phyloP scores from a whole-genome alignment of 805 yeast species.

The Torulaspora indica region DNA sequence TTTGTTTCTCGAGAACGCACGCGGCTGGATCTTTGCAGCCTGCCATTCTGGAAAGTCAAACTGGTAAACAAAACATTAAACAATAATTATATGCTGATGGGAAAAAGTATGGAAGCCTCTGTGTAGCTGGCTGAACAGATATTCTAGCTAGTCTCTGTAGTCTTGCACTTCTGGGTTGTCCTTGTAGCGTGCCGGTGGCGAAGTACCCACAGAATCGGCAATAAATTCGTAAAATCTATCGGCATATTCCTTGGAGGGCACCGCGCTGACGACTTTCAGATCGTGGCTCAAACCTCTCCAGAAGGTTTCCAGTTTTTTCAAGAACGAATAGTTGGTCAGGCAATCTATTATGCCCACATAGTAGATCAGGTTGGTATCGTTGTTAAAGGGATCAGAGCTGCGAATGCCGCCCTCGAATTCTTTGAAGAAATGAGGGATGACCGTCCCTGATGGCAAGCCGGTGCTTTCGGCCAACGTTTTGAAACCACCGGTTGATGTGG shows the following conservation, averaged over 20 bases:
- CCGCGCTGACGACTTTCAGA: constrained; percentile 70
- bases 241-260: constrained; percentile 89
- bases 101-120: background rate
- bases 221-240: constrained; percentile 77
- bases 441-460: constrained; percentile 8
- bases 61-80: constrained; percentile 5
- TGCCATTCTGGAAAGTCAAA: background rate
- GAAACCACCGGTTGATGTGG: constrained; percentile 5
- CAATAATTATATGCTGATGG: background rate
- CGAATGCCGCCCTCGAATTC: constrained; percentile 80
- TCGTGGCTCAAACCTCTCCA: constrained; percentile 72
- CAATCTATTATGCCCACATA: constrained; percentile 94
- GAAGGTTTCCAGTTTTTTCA: constrained; percentile 78
- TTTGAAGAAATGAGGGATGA: constrained; percentile 48
- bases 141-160: constrained; percentile 19
- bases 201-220: constrained; percentile 36
- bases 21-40: no score
- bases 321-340: constrained; percentile 69
- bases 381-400: constrained; percentile 50
- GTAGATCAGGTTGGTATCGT: constrained; percentile 64
- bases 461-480: constrained; percentile 1
- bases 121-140: background rate
- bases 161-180: constrained; percentile 24
- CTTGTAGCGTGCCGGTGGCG: constrained; percentile 20
- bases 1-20: background rate